These are phyloP conservation scores for Xylaria sp. DNA, from an alignment of 2,329 filamentous ascomycete species.

Conservation along the genomic window DNA sequence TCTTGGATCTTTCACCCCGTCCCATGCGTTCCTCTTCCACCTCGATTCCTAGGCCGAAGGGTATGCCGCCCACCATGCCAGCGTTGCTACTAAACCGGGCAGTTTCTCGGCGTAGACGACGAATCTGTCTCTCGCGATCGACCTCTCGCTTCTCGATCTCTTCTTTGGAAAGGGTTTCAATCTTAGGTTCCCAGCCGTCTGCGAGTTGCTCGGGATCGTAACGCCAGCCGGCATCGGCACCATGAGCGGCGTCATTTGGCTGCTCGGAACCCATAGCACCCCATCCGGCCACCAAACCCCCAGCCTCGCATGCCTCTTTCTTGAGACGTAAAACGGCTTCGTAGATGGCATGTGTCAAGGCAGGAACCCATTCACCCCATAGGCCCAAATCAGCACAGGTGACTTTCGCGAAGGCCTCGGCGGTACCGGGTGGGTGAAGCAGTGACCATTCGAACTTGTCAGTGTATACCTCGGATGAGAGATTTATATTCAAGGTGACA, in stretches of 20 bases:
- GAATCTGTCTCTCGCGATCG: constrained; percentile 89
- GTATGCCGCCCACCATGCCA: constrained; percentile 80
- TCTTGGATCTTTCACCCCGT: constrained; percentile 90
- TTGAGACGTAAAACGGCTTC: constrained; percentile 92
- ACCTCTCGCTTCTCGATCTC: constrained; percentile 98
- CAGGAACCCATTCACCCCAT: constrained; percentile 90
- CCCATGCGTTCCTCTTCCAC: constrained; percentile 86
- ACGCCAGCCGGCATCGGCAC: constrained; percentile 88
- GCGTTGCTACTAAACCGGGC: constrained; percentile 89
- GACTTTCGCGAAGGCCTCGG: constrained; percentile 89
- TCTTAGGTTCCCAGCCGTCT: constrained; percentile 84
- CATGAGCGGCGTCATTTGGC: constrained; percentile 87
- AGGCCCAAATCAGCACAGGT: constrained; percentile 94
- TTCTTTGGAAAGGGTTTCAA: constrained; percentile 86
- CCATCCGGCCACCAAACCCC: constrained; percentile 81
- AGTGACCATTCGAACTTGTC: constrained; percentile 99
- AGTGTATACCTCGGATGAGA: constrained; percentile 90
- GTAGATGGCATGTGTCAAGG: constrained; percentile 96
- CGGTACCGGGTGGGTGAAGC: constrained; percentile 88
- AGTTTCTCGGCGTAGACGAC: constrained; percentile 87
- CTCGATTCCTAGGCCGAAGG: constrained; percentile 65
- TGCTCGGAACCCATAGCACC: constrained; percentile 75
- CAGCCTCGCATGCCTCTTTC: constrained; percentile 95
- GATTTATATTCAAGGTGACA: constrained; percentile 88
- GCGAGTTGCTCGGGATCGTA: constrained; percentile 92